Base-by-base conservation (phyloP, 202 grass and related monocot species). In the Zoysia matrella region DNA sequence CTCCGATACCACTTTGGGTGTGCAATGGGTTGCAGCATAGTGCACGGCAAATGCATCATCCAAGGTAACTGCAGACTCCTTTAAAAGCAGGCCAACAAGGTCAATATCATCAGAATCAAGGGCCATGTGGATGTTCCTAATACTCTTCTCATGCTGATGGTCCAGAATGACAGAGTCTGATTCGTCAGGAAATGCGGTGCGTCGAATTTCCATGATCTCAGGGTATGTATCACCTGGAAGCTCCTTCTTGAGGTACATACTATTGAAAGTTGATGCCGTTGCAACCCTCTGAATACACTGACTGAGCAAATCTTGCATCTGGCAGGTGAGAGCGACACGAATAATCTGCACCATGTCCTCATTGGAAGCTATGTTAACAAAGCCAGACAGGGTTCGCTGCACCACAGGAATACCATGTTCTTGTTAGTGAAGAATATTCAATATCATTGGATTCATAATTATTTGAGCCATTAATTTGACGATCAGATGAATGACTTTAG, bases 11-110 rank as follows among this genome's bases (percentile, higher is more conserved):
- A 88, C 57, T 66, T 93, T 90, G 3, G 80, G 73, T 1, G 86
- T 80, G 44, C 91, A 90, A 22, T 81, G 80, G 22, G 88, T 86
- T 7, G 84, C 82, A 12, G 91, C 85, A 75, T 93, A 90, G 76
- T 93, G 91, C 73, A 90, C 18, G 7, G 88, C 91, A 12, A 73
- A 77, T 6, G 88, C 88, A 84, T 80, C 83, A 55, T 93, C 91
- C 77, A 93, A 63, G 22, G 74, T 86, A 53, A 90, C 71, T 3
- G 53, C 12, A 47, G 79, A 79, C 22, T 88, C 91, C 2, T 58
- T 56, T 0, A 93, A 44, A 13, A 93, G 75, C 72, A 90, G 1
- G 9, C 18, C 51, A 8, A 88, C 85, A 44, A 93, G 83, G 13
- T 80, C 66, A 60, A 90, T 79, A 15, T 93, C 91, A 36, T 93